Conservation (phyloP, 805 yeast species). For the Kuraishia piskuri region DNA sequence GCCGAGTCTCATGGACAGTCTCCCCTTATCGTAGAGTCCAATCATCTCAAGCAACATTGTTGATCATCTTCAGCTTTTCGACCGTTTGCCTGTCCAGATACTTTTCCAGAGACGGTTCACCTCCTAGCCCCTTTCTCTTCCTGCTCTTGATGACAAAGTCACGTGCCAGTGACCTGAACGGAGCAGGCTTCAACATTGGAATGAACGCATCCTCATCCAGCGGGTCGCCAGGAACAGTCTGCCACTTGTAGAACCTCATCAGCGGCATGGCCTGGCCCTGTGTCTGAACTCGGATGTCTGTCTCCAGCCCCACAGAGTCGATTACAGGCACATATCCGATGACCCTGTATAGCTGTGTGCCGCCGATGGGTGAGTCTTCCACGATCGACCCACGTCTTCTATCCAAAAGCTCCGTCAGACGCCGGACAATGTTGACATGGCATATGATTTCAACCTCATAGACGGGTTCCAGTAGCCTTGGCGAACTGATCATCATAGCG, state of each 20-base stretch:
- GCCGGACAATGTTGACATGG: slow-evolving; percentile 24
- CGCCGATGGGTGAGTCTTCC: slow-evolving; percentile 49
- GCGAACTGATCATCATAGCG: slow-evolving; percentile 69
- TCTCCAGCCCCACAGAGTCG: slow-evolving; percentile 83
- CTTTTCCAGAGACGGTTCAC: slow-evolving; percentile 58
- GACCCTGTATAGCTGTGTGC: slow-evolving; percentile 58
- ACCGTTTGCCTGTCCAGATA: slow-evolving; percentile 59
- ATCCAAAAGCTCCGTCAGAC: slow-evolving; percentile 29
- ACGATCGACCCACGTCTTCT: slow-evolving; percentile 63
- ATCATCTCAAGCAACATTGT: too few relatives aligned
- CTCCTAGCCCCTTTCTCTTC: slow-evolving; percentile 75
- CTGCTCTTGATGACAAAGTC: slow-evolving; percentile 88
- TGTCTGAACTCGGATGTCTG: slow-evolving; percentile 72
- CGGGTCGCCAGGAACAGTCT: slow-evolving; percentile 85
- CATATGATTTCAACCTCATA: slow-evolving; percentile 55
- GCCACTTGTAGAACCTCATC: slow-evolving; percentile 64
- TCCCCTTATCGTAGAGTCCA: too few relatives aligned
- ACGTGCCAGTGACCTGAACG: slow-evolving; percentile 60
- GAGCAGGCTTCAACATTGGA: slow-evolving; percentile 72
- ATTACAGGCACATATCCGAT: slow-evolving; percentile 74
- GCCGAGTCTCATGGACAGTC: too few relatives aligned
- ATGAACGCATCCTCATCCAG: slow-evolving; percentile 55
- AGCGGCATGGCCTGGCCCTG: slow-evolving; percentile 73
- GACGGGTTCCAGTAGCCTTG: slow-evolving; percentile 76
- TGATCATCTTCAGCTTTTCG: slow-evolving; percentile 30